Percentiles rank a stretch among this genome's conserved stretches.
These are phyloP conservation scores for Tarenaya hassleriana DNA, from an alignment of 345 rosid species.

Conservation along the genomic window DNA sequence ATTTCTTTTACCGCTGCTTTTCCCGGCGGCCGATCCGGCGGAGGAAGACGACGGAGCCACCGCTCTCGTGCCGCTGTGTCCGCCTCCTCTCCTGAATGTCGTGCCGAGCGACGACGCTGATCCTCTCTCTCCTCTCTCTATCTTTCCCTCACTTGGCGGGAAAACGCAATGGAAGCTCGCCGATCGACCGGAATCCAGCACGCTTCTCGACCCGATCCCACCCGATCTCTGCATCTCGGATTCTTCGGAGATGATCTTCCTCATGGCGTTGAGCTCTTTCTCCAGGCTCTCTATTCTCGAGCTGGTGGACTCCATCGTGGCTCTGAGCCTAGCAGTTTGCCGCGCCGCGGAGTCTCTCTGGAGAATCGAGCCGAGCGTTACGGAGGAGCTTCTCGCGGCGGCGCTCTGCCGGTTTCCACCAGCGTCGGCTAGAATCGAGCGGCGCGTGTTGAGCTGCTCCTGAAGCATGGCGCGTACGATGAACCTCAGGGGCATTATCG, in stretches of 20 bases:
- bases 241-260: constrained; percentile 37
- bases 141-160: constrained; percentile 26
- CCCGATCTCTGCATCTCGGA: constrained; percentile 18
- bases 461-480: constrained; percentile 76
- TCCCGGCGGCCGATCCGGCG: no score
- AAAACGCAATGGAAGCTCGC: constrained; percentile 51
- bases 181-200: constrained; percentile 43
- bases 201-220: no score
- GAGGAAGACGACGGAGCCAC: no score
- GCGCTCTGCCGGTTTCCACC: constrained; percentile 7
- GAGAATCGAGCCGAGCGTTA: constrained; percentile 67
- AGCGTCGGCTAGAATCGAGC: constrained; percentile 34
- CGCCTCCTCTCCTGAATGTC: constrained; percentile 26
- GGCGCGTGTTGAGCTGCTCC: constrained; percentile 74
- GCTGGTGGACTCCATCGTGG: constrained; percentile 62
- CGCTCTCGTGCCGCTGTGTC: no score
- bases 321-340: constrained; percentile 53
- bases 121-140: constrained; percentile 44
- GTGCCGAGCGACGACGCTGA: constrained; percentile 42
- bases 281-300: constrained; percentile 60
- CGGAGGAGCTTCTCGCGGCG: constrained; percentile 8
- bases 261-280: constrained; percentile 59
- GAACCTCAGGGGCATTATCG: constrained; percentile 67
- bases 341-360: constrained; percentile 54
- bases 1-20: constrained; percentile 12